These are phyloP conservation scores for Cladosporium phlei DNA, from an alignment of 2,329 filamentous ascomycete genomes.

Conservation along the genomic window DNA sequence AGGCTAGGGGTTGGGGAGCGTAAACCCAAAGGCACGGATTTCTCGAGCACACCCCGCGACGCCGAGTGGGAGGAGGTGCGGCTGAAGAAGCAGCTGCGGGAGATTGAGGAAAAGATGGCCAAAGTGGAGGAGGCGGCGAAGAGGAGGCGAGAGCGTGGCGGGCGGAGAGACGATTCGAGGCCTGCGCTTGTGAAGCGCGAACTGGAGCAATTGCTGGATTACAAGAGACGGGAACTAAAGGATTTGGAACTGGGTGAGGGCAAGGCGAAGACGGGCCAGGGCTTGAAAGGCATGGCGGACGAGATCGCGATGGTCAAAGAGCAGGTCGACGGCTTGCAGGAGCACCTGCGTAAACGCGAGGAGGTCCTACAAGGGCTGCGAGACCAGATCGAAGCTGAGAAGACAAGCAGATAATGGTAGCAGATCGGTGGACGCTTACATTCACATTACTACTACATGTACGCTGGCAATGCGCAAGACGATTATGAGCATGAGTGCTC, in stretches of 20 bases:
- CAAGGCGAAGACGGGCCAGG: slow-evolving; percentile 64
- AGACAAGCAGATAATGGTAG: slow-evolving; percentile 7
- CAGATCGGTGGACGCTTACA: no score
- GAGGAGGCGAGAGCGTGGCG: slow-evolving; percentile 37
- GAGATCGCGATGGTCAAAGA: slow-evolving; percentile 89
- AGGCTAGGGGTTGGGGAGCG: slow-evolving; percentile 74
- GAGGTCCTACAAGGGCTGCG: slow-evolving; percentile 70
- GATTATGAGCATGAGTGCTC: no score
- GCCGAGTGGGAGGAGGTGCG: slow-evolving; percentile 96
- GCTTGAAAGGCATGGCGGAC: slow-evolving; percentile 71
- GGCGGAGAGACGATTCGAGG: slow-evolving; percentile 64
- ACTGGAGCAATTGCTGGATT: slow-evolving; percentile 88
- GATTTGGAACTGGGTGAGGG: slow-evolving; percentile 69
- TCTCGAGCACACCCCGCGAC: slow-evolving; percentile 75
- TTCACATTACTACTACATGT: no score
- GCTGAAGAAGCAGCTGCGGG: slow-evolving; percentile 83
- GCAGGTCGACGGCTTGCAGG: slow-evolving; percentile 85
- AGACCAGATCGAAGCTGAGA: slow-evolving; percentile 79
- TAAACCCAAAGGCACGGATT: slow-evolving; percentile 82
- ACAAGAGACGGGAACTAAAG: slow-evolving; percentile 76
- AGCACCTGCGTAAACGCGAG: slow-evolving; percentile 72
- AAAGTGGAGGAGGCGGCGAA: slow-evolving; percentile 69
- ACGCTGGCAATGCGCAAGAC: no score
- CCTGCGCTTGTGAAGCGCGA: slow-evolving; percentile 91
- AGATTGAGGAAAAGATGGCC: slow-evolving; percentile 82